Conservation (phyloP, 2,329 filamentous ascomycete genomes). For the Ascocoryne sarcoides region DNA sequence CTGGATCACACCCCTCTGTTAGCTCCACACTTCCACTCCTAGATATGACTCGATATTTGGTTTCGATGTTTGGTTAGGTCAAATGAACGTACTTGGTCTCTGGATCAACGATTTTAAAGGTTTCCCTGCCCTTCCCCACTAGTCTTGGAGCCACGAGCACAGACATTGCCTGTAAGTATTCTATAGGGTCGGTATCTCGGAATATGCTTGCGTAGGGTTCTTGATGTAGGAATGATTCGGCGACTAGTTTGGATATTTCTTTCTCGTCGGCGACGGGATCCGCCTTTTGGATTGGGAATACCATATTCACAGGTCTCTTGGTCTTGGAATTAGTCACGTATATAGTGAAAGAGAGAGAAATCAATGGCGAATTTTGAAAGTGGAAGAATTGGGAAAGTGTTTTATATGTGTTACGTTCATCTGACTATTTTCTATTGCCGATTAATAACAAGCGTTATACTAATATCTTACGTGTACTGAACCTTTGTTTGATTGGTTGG, state of each 20-base stretch:
- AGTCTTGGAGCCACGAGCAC: not conserved
- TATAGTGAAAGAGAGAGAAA: not conserved
- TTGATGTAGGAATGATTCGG: not conserved
- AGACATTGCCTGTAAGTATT: not conserved
- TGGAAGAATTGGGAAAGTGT: not conserved
- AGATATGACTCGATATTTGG: not conserved
- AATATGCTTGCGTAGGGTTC: not conserved
- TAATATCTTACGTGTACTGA: not conserved
- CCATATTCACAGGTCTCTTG: not conserved
- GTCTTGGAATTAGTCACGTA: not conserved
- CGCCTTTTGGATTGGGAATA: not conserved
- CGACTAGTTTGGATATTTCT: not conserved
- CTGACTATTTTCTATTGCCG: not conserved
- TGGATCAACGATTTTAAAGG: not conserved
- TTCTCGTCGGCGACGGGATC: not conserved
- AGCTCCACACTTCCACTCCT: too few species aligned
- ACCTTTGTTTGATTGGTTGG: not conserved
- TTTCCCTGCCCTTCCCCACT: not conserved
- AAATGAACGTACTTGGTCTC: not conserved
- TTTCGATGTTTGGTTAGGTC: not conserved
- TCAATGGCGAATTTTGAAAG: not conserved
- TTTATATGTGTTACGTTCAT: too few species aligned
- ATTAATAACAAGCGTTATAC: not conserved
- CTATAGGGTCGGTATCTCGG: not conserved
- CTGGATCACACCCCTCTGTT: not conserved